A percentile compares a stretch with the other conserved stretches of the same genome.
These are phyloP conservation scores for Citrus hindsii DNA, from an alignment of 345 rosid genomes.

Conservation along the genomic window DNA sequence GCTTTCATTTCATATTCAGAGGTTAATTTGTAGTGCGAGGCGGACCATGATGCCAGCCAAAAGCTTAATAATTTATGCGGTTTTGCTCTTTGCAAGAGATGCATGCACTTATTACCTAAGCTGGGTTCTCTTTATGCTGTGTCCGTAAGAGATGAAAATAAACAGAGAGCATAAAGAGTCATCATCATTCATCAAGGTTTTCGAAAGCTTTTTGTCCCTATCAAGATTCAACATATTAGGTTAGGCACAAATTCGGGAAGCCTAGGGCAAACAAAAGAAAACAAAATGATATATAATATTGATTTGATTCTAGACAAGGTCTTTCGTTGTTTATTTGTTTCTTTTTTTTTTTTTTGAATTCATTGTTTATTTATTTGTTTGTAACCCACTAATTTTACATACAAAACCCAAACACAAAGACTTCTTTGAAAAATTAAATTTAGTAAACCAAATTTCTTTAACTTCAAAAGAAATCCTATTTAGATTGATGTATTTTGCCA, in stretches of 20 bases:
- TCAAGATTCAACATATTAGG: neutral
- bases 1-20: too few relatives aligned
- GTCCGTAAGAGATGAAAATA: neutral
- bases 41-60: neutral
- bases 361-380: neutral
- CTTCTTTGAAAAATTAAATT: neutral
- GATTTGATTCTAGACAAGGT: neutral
- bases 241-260: neutral
- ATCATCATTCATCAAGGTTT: neutral
- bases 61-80: neutral
- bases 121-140: neutral
- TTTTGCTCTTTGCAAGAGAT: neutral
- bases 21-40: too few relatives aligned
- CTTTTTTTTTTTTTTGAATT: too few relatives aligned
- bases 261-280: neutral
- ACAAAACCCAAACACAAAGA: neutral
- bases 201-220: neutral
- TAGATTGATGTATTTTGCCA: too few relatives aligned
- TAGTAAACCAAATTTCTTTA: too few relatives aligned
- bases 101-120: neutral
- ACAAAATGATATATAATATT: neutral
- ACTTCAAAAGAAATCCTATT: too few relatives aligned
- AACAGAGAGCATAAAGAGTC: neutral
- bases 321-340: neutral
- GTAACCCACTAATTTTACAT: neutral